Percentiles rank a stretch among this genome's conserved stretches.
Evolutionary conservation across 306 rosid genomes (phyloP).

Genomic region (Abrus precatorius): DNA sequence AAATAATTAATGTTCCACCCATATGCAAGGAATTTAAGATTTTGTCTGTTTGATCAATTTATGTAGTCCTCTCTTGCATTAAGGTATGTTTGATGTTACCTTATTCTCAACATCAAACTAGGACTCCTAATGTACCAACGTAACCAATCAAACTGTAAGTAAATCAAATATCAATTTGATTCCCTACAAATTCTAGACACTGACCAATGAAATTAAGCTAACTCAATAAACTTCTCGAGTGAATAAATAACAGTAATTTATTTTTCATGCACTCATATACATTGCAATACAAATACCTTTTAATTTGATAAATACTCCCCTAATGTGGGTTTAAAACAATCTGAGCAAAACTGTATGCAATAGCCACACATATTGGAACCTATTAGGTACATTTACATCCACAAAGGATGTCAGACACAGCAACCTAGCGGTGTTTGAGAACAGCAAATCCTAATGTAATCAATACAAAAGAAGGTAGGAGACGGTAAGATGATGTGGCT

Average conservation of each 20-base stretch:
- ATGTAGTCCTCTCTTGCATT: neutral
- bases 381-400: neutral
- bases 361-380: constrained; percentile 38
- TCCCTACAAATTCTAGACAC: neutral
- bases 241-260: constrained; percentile 26
- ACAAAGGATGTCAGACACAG: constrained; percentile 10
- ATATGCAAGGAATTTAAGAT: too few relatives aligned
- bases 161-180: neutral
- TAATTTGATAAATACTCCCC: constrained; percentile 33
- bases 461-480: constrained; percentile 57
- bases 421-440: constrained; percentile 48
- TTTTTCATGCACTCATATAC: constrained; percentile 34
- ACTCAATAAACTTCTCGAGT: constrained; percentile 11
- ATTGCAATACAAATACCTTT: constrained; percentile 38
- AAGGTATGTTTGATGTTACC: neutral
- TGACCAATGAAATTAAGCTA: neutral
- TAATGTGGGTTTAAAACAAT: constrained; percentile 47
- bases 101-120: neutral
- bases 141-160: neutral
- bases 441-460: constrained; percentile 49
- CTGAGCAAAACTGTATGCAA: constrained; percentile 33
- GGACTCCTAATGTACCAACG: neutral
- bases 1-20: too few relatives aligned
- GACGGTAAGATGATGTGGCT: constrained; percentile 54
- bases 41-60: neutral